These are phyloP conservation scores for Tilletia setariae DNA, from an alignment of 1,284 basidiomycete species.

Conservation along the genomic window DNA sequence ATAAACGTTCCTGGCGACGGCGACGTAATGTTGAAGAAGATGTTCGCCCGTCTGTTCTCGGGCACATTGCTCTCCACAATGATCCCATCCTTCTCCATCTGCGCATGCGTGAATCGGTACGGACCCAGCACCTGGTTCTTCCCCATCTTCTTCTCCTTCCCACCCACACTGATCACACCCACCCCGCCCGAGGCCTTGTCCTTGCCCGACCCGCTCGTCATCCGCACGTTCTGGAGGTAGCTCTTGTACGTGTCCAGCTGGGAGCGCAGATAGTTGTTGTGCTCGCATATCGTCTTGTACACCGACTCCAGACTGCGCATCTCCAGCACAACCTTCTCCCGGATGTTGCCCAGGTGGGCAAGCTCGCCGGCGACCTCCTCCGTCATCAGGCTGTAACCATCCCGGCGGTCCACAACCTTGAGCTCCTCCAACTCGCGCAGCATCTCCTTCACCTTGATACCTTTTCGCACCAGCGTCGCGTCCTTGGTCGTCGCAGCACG, in stretches of 20 bases:
- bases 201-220: constrained; percentile 62
- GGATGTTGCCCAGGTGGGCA: constrained; percentile 88
- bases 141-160: constrained; percentile 88
- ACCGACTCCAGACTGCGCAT: constrained; percentile 88
- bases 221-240: constrained; percentile 92
- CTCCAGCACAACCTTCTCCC: constrained; percentile 91
- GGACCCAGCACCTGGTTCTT: constrained; percentile 87
- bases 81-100: constrained; percentile 98
- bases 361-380: constrained; percentile 95
- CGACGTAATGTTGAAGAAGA: constrained; percentile 97
- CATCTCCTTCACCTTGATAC: constrained; percentile 99
- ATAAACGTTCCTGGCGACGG: constrained; percentile 97
- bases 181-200: constrained; percentile 68
- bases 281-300: constrained; percentile 98
- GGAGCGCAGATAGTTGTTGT: constrained; percentile 92
- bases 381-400: constrained; percentile 89
- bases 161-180: constrained; percentile 90
- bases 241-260: constrained; percentile 99
- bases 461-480: constrained; percentile 85
- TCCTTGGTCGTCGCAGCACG: constrained; percentile 95
- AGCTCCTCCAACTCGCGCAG: constrained; percentile 89
- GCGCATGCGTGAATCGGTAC: constrained; percentile 93
- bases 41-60: constrained; percentile 93
- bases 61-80: constrained; percentile 98
- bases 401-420: constrained; percentile 74